These are phyloP conservation scores for Eleusine indica DNA, from an alignment of 176 grass and related monocot genomes.

Conservation along the genomic window DNA sequence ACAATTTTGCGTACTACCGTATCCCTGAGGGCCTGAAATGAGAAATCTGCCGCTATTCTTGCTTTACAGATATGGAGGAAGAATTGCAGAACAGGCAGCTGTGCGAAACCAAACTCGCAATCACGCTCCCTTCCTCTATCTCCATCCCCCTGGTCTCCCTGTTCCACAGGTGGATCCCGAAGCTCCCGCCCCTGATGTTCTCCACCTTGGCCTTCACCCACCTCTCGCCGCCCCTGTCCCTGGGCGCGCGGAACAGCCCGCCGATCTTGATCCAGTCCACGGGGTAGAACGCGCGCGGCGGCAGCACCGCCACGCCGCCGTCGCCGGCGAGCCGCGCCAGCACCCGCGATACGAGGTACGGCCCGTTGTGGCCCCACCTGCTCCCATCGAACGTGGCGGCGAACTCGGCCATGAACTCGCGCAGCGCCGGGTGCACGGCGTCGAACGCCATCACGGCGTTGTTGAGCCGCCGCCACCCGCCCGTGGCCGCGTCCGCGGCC, in stretches of 20 bases:
- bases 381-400: slow-evolving; percentile 71
- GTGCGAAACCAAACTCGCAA: slow-evolving; percentile 55
- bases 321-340: slow-evolving; percentile 33
- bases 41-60: slow-evolving; percentile 10
- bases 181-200: slow-evolving; percentile 59
- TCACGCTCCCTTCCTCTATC: slow-evolving; percentile 76
- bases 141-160: slow-evolving; percentile 57
- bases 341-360: slow-evolving; percentile 89
- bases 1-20: background rate
- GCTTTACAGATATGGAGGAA: slow-evolving; percentile 44
- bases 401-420: slow-evolving; percentile 84
- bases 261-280: slow-evolving; percentile 78
- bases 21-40: background rate
- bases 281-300: slow-evolving; percentile 81
- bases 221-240: slow-evolving; percentile 27
- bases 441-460: slow-evolving; percentile 91
- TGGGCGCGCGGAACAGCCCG: slow-evolving; percentile 63
- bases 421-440: slow-evolving; percentile 64
- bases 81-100: slow-evolving; percentile 82
- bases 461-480: slow-evolving; percentile 78
- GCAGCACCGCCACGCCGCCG: slow-evolving; percentile 57
- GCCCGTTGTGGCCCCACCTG: slow-evolving; percentile 94
- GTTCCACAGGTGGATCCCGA: slow-evolving; percentile 88
- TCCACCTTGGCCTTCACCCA: slow-evolving; percentile 67
- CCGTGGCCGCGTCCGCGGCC: slow-evolving; percentile 52